A percentile compares a stretch with the other conserved stretches of the same genome.
phyloP scores from a whole-genome alignment of 140 eudicot genomes.

The Senecio squalidus region DNA sequence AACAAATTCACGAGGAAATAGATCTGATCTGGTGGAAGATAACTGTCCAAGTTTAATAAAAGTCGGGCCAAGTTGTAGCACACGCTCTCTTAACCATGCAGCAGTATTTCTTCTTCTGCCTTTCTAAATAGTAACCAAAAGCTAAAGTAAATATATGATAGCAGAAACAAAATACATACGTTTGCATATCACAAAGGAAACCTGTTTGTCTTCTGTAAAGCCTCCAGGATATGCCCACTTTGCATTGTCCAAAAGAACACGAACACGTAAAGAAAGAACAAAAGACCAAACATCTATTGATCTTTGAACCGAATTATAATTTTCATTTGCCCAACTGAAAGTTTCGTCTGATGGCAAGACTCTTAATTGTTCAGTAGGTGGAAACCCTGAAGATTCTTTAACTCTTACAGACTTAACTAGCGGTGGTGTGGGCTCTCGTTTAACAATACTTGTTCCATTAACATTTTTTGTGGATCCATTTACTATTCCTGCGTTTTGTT shows the following conservation, averaged over 20 bases:
- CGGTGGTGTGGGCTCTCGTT: slow-evolving; percentile 36
- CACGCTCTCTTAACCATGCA: slow-evolving; percentile 83
- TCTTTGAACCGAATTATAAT: slow-evolving; percentile 79
- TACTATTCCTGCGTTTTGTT: slow-evolving; percentile 21
- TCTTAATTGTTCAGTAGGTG: slow-evolving; percentile 55
- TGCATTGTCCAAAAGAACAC: slow-evolving; percentile 80
- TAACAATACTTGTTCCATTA: slow-evolving; percentile 50
- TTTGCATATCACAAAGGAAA: too few species aligned
- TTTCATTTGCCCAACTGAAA: slow-evolving; percentile 92
- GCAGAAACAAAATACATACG: slow-evolving; percentile 10
- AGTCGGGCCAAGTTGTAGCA: slow-evolving; percentile 94
- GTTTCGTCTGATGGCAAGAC: slow-evolving; percentile 80
- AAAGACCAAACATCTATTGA: slow-evolving; percentile 90
- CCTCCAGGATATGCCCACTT: slow-evolving; percentile 94
- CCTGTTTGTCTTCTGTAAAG: slow-evolving; percentile 92
- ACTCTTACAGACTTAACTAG: slow-evolving; percentile 31
- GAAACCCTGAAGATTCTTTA: slow-evolving; percentile 42
- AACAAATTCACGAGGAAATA: slow-evolving; percentile 92
- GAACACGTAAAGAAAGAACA: slow-evolving; percentile 86
- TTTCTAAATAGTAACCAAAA: slow-evolving; percentile 35
- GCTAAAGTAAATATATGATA: too few species aligned
- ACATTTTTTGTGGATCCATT: slow-evolving; percentile 39
- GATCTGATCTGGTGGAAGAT: slow-evolving; percentile 93
- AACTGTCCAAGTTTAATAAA: slow-evolving; percentile 93
- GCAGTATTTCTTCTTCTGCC: slow-evolving; percentile 77